Evolutionary conservation across 305 asterid genomes (phyloP), one percentile per base, ranked within the genome.

Genomic region (Fraxinus greggii): DNA sequence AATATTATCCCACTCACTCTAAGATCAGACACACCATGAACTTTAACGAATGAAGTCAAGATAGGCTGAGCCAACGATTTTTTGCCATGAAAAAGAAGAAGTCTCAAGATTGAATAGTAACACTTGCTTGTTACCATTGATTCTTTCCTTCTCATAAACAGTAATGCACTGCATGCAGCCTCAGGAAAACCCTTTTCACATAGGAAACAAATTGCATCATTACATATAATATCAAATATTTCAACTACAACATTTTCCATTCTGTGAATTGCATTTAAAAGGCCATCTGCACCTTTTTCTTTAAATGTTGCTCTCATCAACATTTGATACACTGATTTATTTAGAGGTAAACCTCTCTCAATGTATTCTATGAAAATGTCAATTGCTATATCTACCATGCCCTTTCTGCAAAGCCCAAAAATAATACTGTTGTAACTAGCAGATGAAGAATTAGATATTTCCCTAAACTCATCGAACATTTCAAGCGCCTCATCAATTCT

Each of bases 401-500:
- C 93, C 83, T 87, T 90, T 56, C 45, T 36, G 79, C 95, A 92
- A 26, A 94, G 93, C 85, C 90, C 90, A n/a, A 77, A 81, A 80
- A 92, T 87, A 82, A 90, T 86, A 86, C 87, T 83, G 69, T 84
- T 79, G 87, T 93, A 92, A 81, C 94, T 88, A 70, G 89, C 86
- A 75, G 89, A 85, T 65, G 97, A 86, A 84, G 90, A 86, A 82
- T 72, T 82, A 82, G 91, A 86, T 29, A 87, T 65, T 85, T 79
- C 84, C 69, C 86, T 86, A 33, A 86, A 91, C 69, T 92, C 90
- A 78, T 89, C 90, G 80, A 93, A 90, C 83, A 92, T 82, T 82
- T 89, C 92, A 77, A 92, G 92, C 3, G 98, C 98, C 84, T 91
- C 97, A 38, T 87, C 86, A 56, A 91, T 78, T 89, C 91, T 89